Base-by-base conservation (phyloP, 352 stramenopile genomes). In the Phytophthora parvispora region DNA sequence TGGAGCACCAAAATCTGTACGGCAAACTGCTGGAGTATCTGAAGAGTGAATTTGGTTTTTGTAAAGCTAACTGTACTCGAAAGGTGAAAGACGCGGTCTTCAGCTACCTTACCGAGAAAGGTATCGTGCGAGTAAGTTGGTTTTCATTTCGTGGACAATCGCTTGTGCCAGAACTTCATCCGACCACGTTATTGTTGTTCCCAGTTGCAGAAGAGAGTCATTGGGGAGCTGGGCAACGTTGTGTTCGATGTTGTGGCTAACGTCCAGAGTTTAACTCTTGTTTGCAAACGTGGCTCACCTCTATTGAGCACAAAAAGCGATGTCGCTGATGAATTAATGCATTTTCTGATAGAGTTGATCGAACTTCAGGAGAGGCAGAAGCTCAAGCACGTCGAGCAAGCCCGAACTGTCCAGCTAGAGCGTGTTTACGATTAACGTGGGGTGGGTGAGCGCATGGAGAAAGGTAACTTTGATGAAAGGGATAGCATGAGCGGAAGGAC, bases 331-430 rank as follows among this genome's bases (percentile, higher is more conserved):
- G 67, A 60, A 18, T 62, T 87, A 3, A 75, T 91, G 67, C 54
- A 57, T 9, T 86, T 91, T 40, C 49, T 87, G 32, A 78, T 79
- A 10, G 48, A 75, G 34, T 40, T 89, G 40, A 59, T 81, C 16
- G 38, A 70, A n/a, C n/a, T n/a, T 16, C 68, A 82, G 32, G 72
- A 81, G 25, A 80, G 60, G 22, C 29, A 75, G 43, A 63, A 55
- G n/a, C 66, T 42, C 16, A 69, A 76, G 16, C 59, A 48, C 22
- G 56, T 40, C 15, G 22, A 74, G 22, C 57, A 64, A 16, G 25
- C 15, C 13, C 48, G 70, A 38, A 20, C 28, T 25, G 29, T 61
- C 4, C 24, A 58, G 16, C n/a, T n/a, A 49, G 42, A 49, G 7
- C 42, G 13, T 4, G 24, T 12, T 31, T 4, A 51, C 20, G 22